Evolutionary conservation across 305 asterid genomes (phyloP), one percentile per base, ranked within the genome.

Genomic region (Rubia peregrina): DNA sequence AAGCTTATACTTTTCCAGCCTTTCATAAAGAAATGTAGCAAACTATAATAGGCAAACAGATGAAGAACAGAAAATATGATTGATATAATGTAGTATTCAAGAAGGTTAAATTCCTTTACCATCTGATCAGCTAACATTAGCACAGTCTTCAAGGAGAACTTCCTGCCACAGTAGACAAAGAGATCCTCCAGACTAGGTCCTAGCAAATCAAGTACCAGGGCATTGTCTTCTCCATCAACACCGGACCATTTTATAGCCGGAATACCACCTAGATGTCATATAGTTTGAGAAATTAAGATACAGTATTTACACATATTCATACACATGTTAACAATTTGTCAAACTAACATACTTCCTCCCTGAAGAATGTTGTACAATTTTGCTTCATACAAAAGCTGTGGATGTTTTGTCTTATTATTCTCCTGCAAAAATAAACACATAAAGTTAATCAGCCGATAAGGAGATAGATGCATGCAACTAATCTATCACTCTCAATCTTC

Each of bases 111-210:
- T 77, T 70, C 72, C 60, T 70, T 82, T 83, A 92, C 98, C 98
- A 92, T 90, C 83, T 92, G 98, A 83, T 90, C 97, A 10, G 98
- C 98, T 83, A 92, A 71, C 98, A 90, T 92, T 62, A 92, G 73
- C 66, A 89, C 98, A 14, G 93, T 88, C 88, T 92, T 92, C 88
- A 90, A 81, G 17, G 97, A 85, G 74, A 92, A 88, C 84, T 90
- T 92, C 83, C 98, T 84, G 72, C 95, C 93, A 83, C 96, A 89
- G 74, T 92, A 92, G 80, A 90, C 97, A 74, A 92, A 92, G 64
- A 92, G 96, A 79, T 92, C 98, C 83, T 92, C 98, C 59, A 92
- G 97, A 79, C 97, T 90, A 5, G 98, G 98, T 62, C 98, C 98
- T 69, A 92, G 81, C 74, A 92, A 86, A 81, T 92, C 97, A 40